Evolutionary conservation across 2,329 filamentous ascomycete species (phyloP).

Genomic region (Colletotrichum viniferum): DNA sequence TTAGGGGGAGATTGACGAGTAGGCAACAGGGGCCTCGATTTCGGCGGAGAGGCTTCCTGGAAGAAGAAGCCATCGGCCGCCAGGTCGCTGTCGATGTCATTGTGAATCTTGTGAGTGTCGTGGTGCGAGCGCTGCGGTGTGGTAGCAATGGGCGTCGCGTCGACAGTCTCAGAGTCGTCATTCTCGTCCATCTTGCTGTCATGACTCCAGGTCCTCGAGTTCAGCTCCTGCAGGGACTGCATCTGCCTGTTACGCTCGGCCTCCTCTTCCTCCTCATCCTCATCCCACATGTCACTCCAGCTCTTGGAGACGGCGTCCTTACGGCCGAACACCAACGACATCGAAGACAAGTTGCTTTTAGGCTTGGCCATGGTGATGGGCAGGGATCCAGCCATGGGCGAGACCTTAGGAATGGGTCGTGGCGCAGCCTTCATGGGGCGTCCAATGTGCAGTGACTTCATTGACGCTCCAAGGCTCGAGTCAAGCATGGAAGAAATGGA

Average conservation of each 20-base stretch:
- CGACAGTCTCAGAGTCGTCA: conserved; percentile 46
- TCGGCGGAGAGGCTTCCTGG: conserved; percentile 62
- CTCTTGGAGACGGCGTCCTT: conserved; percentile 90
- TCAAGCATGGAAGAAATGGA: conserved; percentile 85
- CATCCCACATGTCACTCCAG: conserved; percentile 98
- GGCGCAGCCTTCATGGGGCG: conserved; percentile 45
- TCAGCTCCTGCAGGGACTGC: conserved; percentile 66
- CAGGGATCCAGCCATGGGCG: conserved; percentile 70
- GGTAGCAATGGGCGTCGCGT: conserved; percentile 39
- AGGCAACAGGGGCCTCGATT: background rate
- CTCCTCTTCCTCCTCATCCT: conserved; percentile 80
- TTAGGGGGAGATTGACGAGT: conserved; percentile 69
- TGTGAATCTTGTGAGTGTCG: conserved; percentile 31
- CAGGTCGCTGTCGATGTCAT: conserved; percentile 66
- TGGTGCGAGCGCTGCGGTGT: conserved; percentile 42
- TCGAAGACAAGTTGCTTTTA: conserved; percentile 67
- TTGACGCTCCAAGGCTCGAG: conserved; percentile 80
- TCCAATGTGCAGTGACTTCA: conserved; percentile 72
- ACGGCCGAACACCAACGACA: conserved; percentile 81
- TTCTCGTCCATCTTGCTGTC: conserved; percentile 63
- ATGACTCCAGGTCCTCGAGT: conserved; percentile 80
- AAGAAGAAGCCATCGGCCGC: conserved; percentile 76
- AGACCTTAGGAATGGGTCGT: conserved; percentile 56
- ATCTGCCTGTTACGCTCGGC: conserved; percentile 67
- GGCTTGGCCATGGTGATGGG: conserved; percentile 83